Evolutionary conservation across 2,329 filamentous ascomycete genomes (phyloP).

Genomic region (Verticillium nonalfalfae): DNA sequence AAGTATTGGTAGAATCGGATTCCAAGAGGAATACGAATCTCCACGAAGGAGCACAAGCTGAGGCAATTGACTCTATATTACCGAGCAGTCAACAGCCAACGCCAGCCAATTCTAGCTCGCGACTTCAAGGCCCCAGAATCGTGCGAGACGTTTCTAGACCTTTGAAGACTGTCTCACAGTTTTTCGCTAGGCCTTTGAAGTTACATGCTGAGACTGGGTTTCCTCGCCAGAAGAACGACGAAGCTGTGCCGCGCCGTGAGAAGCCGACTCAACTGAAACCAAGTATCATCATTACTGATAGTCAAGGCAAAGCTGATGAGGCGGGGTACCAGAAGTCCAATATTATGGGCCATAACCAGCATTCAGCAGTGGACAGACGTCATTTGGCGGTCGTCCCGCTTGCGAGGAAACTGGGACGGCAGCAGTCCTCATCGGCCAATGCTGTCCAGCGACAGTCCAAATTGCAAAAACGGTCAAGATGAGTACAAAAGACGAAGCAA

Average conservation of each 20-base stretch:
- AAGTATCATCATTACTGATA: background rate
- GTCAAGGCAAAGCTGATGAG: background rate
- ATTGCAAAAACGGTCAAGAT: background rate
- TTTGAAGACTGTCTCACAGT: background rate
- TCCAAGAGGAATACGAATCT: background rate
- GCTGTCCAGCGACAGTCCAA: background rate
- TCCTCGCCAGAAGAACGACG: background rate
- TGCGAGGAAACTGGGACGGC: background rate
- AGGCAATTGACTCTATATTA: background rate
- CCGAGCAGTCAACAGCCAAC: background rate
- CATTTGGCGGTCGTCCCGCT: background rate
- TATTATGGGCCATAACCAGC: background rate
- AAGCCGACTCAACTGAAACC: background rate
- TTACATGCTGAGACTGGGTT: background rate
- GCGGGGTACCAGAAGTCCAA: background rate
- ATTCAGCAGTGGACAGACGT: background rate
- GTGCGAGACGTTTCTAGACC: background rate
- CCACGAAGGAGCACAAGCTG: background rate
- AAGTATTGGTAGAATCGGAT: background rate
- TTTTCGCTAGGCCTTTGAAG: background rate
- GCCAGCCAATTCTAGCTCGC: background rate
- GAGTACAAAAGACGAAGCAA: background rate
- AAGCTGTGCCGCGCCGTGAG: background rate
- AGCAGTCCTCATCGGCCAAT: background rate
- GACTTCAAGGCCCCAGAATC: background rate